Percentiles rank a stretch among this genome's conserved stretches.
Evolutionary conservation across 768 basidiomycete genomes (phyloP).

Genomic region (Austroboletus eburneus): DNA sequence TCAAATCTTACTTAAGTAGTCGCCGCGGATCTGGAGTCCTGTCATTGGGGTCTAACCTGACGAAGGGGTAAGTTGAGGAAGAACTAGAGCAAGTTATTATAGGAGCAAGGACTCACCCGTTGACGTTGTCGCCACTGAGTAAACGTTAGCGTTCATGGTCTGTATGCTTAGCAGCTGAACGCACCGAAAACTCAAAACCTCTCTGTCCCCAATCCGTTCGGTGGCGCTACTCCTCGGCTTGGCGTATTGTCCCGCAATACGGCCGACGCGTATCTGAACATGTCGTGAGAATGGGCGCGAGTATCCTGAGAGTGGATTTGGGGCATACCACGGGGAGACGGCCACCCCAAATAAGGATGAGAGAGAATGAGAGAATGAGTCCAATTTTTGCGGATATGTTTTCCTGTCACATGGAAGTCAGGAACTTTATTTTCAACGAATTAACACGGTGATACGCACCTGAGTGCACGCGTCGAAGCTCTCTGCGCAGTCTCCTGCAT

Average conservation of each 20-base stretch:
- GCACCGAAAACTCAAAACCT: conserved; percentile 85
- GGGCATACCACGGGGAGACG: conserved; percentile 81
- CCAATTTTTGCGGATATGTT: conserved; percentile 87
- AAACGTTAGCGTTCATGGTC: neutral
- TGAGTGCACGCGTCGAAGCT: conserved; percentile 89
- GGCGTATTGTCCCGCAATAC: conserved; percentile 96
- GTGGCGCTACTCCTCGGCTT: conserved; percentile 85
- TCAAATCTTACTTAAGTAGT: conserved; percentile 55
- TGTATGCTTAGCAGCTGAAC: conserved; percentile 15
- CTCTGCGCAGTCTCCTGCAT: conserved; percentile 98
- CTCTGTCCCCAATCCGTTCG: conserved; percentile 70
- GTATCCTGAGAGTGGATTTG: neutral
- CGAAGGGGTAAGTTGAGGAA: neutral
- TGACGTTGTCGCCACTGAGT: conserved; percentile 90
- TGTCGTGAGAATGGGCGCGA: conserved; percentile 4
- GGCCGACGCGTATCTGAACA: conserved; percentile 70
- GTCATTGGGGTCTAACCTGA: conserved; percentile 61
- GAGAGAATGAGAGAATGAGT: conserved; percentile 89
- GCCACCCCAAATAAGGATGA: conserved; percentile 92
- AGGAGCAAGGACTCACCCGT: conserved; percentile 54
- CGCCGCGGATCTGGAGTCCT: conserved; percentile 89
- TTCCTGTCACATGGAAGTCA: conserved; percentile 45
- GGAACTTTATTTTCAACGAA: conserved; percentile 4
- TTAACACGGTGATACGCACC: conserved; percentile 38
- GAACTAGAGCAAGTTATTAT: neutral